These are phyloP conservation scores for Fusarium oxysporum DNA, from an alignment of 2,329 filamentous ascomycete genomes.

Conservation along the genomic window DNA sequence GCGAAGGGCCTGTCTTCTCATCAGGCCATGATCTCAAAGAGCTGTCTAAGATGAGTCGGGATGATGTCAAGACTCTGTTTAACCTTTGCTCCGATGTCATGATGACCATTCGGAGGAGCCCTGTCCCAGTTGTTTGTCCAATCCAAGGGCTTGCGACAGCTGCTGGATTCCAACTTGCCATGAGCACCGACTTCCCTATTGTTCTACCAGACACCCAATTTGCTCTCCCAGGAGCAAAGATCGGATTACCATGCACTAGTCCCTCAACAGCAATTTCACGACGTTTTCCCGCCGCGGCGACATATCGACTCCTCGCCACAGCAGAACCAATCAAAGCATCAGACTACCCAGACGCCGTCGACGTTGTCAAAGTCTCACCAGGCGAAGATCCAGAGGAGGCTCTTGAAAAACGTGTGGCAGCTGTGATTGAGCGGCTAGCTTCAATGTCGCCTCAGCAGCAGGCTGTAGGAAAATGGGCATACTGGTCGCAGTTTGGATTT, in stretches of 20 bases:
- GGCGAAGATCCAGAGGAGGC: neutral
- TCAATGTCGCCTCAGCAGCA: slow-evolving; percentile 36
- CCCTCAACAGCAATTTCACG: slow-evolving; percentile 40
- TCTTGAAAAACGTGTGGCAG: slow-evolving; percentile 25
- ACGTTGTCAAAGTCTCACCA: slow-evolving; percentile 11
- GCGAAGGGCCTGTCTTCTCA: slow-evolving; percentile 41
- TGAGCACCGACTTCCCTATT: slow-evolving; percentile 41
- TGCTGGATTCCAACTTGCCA: slow-evolving; percentile 42
- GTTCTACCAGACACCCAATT: slow-evolving; percentile 33
- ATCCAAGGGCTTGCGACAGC: slow-evolving; percentile 43
- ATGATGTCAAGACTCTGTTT: slow-evolving; percentile 36
- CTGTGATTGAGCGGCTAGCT: slow-evolving; percentile 17
- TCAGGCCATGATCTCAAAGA: slow-evolving; percentile 44
- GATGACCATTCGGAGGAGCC: slow-evolving; percentile 38
- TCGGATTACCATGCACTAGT: slow-evolving; percentile 42
- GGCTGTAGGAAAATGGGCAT: slow-evolving; percentile 43
- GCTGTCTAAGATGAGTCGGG: slow-evolving; percentile 4
- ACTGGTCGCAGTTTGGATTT: slow-evolving; percentile 39
- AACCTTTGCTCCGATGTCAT: slow-evolving; percentile 40
- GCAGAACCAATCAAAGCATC: slow-evolving; percentile 30
- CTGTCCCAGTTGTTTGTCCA: slow-evolving; percentile 36
- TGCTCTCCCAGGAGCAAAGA: slow-evolving; percentile 34
- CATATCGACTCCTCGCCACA: slow-evolving; percentile 37
- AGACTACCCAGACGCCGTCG: slow-evolving; percentile 30
- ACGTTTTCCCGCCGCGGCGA: slow-evolving; percentile 17